Percentiles rank a stretch among this genome's conserved stretches.
Conservation (phyloP, 2,329 filamentous ascomycete genomes). For the Teratosphaeriaceae sp. region DNA sequence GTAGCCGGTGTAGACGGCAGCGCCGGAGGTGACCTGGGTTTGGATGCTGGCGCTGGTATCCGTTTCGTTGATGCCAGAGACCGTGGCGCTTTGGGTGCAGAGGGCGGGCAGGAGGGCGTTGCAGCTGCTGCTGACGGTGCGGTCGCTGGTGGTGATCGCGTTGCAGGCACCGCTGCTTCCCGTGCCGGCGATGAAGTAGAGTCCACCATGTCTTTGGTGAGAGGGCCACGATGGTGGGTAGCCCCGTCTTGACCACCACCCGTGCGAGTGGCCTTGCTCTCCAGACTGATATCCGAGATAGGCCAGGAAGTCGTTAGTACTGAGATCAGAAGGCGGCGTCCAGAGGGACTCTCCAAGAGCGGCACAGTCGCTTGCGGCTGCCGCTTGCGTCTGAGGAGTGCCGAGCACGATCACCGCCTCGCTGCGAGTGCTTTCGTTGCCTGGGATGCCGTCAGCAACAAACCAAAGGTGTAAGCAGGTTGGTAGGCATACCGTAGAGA, state of each 20-base stretch:
- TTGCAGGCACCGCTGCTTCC: neutral
- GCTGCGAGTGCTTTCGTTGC: neutral
- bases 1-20: slow-evolving; percentile 45
- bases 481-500: slow-evolving; percentile 1
- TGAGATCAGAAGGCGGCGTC: neutral
- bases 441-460: neutral
- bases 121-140: too few species aligned
- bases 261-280: neutral
- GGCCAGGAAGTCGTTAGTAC: neutral
- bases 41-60: slow-evolving; percentile 28
- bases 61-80: slow-evolving; percentile 27
- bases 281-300: slow-evolving; percentile 1
- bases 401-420: neutral
- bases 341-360: slow-evolving; percentile 2
- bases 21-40: slow-evolving; percentile 35
- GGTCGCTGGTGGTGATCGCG: neutral
- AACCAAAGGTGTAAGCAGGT: neutral
- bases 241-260: neutral
- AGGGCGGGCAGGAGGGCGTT: slow-evolving; percentile 38
- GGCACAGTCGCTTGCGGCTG: neutral
- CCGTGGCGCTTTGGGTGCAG: slow-evolving; percentile 43
- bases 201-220: neutral
- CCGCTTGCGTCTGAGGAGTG: neutral
- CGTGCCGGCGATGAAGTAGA: neutral
- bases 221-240: neutral